Evolutionary conservation across 495 filamentous ascomycete species (phyloP), one percentile per base, ranked within the genome.

Genomic region (Penicillium samsonianum): DNA sequence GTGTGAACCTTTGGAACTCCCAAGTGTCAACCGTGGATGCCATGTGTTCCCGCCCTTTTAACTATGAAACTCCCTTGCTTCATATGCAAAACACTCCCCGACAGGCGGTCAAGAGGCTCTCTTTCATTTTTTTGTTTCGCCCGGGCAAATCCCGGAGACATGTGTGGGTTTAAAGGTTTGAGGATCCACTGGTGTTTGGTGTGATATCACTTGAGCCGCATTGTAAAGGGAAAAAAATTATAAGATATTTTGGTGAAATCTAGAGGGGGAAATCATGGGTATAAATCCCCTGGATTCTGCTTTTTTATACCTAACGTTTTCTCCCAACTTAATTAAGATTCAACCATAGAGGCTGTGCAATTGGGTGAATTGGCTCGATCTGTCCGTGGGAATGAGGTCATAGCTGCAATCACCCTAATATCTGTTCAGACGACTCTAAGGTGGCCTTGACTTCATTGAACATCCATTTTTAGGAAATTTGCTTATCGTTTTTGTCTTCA

Each of bases 1-100:
- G 41, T 37, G 16, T 50, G 58, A 47, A 47, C 52, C 37, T 47
- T 52, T 43, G 58, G 49, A 53, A 53, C 58, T 55, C 28, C 2
- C 11, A 38, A 22, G 25, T 33, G 38, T 41, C 52, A 59, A 59
- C 59, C 55, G 25, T 57, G 58, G 58, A 56, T 25, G 23, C 23
- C 23, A 25, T 25, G 23, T 6, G 20, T 22, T 33, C 37, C 50
- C 50, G 40, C 38, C 23, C 25, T 33, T 50, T 25, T 50, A 14
- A 44, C 23, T 17, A 42, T 44, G 43, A 58, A 52, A 30, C 35
- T 43, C 44, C 49, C 57, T 44, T 54, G 30, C 22, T 54, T 53
- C 25, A 37, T 17, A 53, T 43, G 23, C 37, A 53, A 53, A 42
- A 53, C 47, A 50, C 10, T 1, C 26, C 28, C 43, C 23, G 41